A percentile compares a stretch with the other conserved stretches of the same genome.
Conservation (phyloP, 192 early-diverging fungal genomes). For the Phlyctochytrium arcticum region DNA sequence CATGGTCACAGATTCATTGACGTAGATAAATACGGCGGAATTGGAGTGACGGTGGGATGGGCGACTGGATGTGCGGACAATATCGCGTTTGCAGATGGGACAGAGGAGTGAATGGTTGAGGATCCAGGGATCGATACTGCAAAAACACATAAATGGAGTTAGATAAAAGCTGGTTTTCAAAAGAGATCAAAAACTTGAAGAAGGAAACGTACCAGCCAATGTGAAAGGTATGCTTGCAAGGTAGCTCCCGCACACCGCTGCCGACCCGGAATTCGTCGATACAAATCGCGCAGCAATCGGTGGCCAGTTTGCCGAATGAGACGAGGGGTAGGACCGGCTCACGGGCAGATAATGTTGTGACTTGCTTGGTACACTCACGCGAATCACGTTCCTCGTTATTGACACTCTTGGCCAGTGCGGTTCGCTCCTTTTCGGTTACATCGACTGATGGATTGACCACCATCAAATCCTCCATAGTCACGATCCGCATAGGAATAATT, state of each 20-base stretch:
- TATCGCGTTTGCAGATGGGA: constrained; percentile 49
- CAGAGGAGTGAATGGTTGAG: constrained; percentile 44
- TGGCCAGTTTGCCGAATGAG: not conserved
- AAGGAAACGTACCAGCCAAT: constrained; percentile 22
- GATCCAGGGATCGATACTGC: constrained; percentile 50
- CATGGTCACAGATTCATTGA: too few relatives aligned
- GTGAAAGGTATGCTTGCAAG: constrained; percentile 48
- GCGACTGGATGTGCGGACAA: not conserved
- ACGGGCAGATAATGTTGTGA: not conserved
- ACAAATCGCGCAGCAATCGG: constrained; percentile 46
- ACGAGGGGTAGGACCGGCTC: too few relatives aligned
- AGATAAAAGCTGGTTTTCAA: not conserved
- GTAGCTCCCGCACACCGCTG: constrained; percentile 33
- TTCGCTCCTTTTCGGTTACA: not conserved
- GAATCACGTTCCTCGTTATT: not conserved
- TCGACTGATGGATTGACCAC: not conserved
- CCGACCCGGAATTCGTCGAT: constrained; percentile 46
- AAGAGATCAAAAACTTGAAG: not conserved
- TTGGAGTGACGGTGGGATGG: not conserved
- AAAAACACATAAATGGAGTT: not conserved
- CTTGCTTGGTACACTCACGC: too few relatives aligned
- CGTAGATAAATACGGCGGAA: not conserved
- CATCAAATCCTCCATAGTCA: constrained; percentile 22
- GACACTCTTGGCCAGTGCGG: not conserved
- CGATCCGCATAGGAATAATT: constrained; percentile 10